Base-by-base conservation (phyloP, 305 asterid genomes). In the Rubia tinctorum region DNA sequence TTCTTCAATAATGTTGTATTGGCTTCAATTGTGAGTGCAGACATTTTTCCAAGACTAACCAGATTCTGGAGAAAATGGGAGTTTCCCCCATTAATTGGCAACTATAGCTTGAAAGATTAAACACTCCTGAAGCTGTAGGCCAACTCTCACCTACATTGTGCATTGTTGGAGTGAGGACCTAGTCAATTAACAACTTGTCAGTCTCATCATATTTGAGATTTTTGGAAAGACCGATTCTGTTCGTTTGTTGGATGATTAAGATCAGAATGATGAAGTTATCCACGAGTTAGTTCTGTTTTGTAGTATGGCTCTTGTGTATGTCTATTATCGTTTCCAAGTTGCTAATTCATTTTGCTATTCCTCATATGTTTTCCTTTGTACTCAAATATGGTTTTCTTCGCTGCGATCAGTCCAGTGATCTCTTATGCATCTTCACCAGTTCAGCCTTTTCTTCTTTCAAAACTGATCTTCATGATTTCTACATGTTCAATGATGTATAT, bases 31-130 rank as follows among this genome's bases (percentile, higher is more conserved):
- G 73, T 12, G 69, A 71, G 17, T 68, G 58, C 86, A 92, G 96
- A 90, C 98, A 93, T 81, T 93, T 93, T 74, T 93, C 98, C 45
- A 85, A 80, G 63, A 85, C 98, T 61, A 93, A 93, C 82, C 82
- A 89, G 87, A 86, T 87, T 55, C 79, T 93, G 85, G 95, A 89
- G 88, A 84, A 89, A 82, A 66, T 76, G 88, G 97, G 96, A 69
- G 42, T 64, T n/a, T 77, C 91, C 76, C 90, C 95, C 69, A 89
- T 93, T 72, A 88, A 91, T 79, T 93, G 98, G 98, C 95, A 93
- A 85, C 79, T 93, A 68, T 91, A 86, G 71, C 65, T 75, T 64
- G 43, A 61, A 76, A 68, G 61, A 47, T 60, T n/a, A 34, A 59
- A 43, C 51, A 44, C 59, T 62, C 18, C 61, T 68, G 68, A 55